A percentile compares a stretch with the other conserved stretches of the same genome.
Conservation (phyloP, 129 eudicot genomes). For the Tanacetum coccineum region DNA sequence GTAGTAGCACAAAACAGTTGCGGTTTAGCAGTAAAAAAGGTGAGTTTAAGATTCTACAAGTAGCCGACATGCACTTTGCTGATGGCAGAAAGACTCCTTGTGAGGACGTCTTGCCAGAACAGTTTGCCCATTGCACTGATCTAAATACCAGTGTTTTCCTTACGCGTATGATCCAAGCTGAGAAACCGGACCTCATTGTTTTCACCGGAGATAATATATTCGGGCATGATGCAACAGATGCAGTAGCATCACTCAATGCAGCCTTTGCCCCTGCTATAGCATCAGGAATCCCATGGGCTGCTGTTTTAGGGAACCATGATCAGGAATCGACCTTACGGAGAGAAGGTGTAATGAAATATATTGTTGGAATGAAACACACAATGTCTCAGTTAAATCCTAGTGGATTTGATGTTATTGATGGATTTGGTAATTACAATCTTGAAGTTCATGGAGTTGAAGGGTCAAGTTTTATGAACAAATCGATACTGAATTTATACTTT, state of each 20-base stretch:
- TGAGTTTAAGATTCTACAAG: slow-evolving; percentile 73
- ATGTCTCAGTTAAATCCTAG: slow-evolving; percentile 63
- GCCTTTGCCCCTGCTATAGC: slow-evolving; percentile 79
- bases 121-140: slow-evolving; percentile 65
- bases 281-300: slow-evolving; percentile 90
- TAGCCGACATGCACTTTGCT: slow-evolving; percentile 92
- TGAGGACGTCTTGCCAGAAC: slow-evolving; percentile 62
- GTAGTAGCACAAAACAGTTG: slow-evolving; percentile 22
- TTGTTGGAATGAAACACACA: slow-evolving; percentile 65
- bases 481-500: slow-evolving; percentile 72
- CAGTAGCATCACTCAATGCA: slow-evolving; percentile 59
- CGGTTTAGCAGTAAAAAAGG: slow-evolving; percentile 52
- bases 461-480: slow-evolving; percentile 44
- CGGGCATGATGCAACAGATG: slow-evolving; percentile 66
- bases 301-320: slow-evolving; percentile 93
- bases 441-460: slow-evolving; percentile 72
- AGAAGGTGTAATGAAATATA: slow-evolving; percentile 74
- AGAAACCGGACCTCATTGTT: slow-evolving; percentile 77
- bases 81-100: slow-evolving; percentile 65
- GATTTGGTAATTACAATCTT: slow-evolving; percentile 87
- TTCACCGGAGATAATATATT: slow-evolving; percentile 94
- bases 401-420: slow-evolving; percentile 53
- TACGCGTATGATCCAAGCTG: slow-evolving; percentile 59
- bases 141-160: slow-evolving; percentile 72
- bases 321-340: slow-evolving; percentile 80